Evolutionary conservation across 23 red algal species (phyloP).

Genomic region (Gracilariopsis chorda): DNA sequence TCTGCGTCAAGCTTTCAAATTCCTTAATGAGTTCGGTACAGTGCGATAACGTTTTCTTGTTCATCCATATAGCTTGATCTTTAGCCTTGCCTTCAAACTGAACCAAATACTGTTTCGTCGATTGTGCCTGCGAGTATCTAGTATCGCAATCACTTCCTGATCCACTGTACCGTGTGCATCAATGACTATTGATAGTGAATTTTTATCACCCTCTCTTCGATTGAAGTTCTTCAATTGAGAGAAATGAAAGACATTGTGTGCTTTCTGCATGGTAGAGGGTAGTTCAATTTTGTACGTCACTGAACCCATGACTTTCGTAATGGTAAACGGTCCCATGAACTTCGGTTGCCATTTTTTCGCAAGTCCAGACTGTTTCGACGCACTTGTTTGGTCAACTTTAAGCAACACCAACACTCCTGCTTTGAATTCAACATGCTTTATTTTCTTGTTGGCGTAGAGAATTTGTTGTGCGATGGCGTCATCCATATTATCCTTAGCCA

Average conservation of each 20-base stretch:
- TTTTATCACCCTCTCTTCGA: not conserved
- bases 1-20: not conserved
- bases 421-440: not conserved
- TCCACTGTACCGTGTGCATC: conserved; percentile 17
- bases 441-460: conserved; percentile 1
- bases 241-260: conserved; percentile 40
- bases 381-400: not conserved
- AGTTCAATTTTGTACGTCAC: conserved; percentile 32
- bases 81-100: not conserved
- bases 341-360: conserved; percentile 16
- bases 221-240: not conserved
- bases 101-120: conserved; percentile 24
- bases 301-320: not conserved
- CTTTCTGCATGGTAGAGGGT: conserved; percentile 12
- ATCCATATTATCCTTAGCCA: not conserved
- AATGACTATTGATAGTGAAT: conserved; percentile 2
- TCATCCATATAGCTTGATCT: conserved; percentile 27
- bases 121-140: not conserved
- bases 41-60: not conserved
- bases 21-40: not conserved
- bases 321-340: conserved; percentile 1
- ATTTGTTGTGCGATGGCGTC: not conserved
- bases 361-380: not conserved
- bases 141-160: not conserved
- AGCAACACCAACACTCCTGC: not conserved